Base-by-base conservation (phyloP, 176 grass and related monocot genomes). In the Chloris gayana region DNA sequence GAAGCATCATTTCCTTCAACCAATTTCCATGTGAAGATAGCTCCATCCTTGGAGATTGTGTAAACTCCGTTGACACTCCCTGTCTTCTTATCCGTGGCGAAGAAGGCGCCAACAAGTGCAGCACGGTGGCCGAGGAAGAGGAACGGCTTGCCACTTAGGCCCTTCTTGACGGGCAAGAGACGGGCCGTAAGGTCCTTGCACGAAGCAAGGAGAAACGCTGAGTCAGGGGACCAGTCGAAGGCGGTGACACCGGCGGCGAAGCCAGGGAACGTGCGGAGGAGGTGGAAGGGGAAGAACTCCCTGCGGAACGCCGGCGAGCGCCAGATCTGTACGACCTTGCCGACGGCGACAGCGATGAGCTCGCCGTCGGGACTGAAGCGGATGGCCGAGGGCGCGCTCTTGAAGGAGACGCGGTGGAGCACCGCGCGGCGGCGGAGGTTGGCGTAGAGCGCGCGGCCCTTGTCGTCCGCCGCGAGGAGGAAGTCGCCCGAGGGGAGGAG, bases 251-350 rank as follows among this genome's bases (percentile, higher is more conserved):
- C 70, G 30, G 88, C 88, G n/a, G 79, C 31, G 72, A 88, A 99
- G 64, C 91, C 96, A 0, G 96, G 85, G 75, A 89, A 91, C 14
- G 84, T 95, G 74, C 86, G 88, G 83, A 93, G 86, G 62, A 95
- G 96, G 71, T 99, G 88, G 75, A 99, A 99, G 14, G 90, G 90
- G 50, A 99, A 95, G 83, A 99, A 99, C 73, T 95, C 92, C 85
- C 62, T 93, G 42, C 90, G 91, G 82, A 99, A 99, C 30, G 78
- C 80, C 25, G 96, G 96, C 0, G 90, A 93, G 58, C 92, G 96
- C 96, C 92, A 99, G 71, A 99, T 93, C 86, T 99, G 92, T 2
- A 99, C 80, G 44, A 99, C 81, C 84, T 90, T 95, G 0, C 92
- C 88, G 72, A 95, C 85, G 29, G 90, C 96, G 21, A 99, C 86